These are phyloP conservation scores for Oidiodendron maius DNA, from an alignment of 495 filamentous ascomycete species.

Conservation along the genomic window DNA sequence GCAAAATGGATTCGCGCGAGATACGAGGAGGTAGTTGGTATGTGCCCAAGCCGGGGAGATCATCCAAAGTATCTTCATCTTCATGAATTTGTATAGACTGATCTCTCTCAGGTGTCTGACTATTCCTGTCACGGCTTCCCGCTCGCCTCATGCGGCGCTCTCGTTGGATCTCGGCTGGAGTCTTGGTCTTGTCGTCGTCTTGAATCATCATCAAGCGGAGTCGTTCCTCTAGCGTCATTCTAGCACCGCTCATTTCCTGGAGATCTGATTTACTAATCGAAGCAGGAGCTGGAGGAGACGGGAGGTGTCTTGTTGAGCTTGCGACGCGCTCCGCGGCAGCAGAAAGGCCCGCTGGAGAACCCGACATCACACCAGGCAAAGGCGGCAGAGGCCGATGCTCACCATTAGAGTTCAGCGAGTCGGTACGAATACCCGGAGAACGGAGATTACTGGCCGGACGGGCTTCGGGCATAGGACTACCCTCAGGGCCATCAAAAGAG, in stretches of 20 bases:
- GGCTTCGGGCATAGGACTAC: conserved; percentile 52
- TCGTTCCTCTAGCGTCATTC: conserved; percentile 76
- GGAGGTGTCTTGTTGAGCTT: conserved; percentile 53
- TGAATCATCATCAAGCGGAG: conserved; percentile 77
- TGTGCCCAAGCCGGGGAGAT: conserved; percentile 46
- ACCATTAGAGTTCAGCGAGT: conserved; percentile 64
- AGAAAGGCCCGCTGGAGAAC: conserved; percentile 29
- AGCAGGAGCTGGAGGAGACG: conserved; percentile 58
- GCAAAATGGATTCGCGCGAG: conserved; percentile 87
- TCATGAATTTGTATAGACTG: conserved; percentile 33
- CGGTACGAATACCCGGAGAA: conserved; percentile 35
- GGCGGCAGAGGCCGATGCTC: conserved; percentile 75
- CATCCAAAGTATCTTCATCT: conserved; percentile 46
- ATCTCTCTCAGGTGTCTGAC: conserved; percentile 43
- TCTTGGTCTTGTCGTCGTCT: conserved; percentile 48
- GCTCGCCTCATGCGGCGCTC: conserved; percentile 56
- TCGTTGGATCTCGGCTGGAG: conserved; percentile 48
- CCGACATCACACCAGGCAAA: conserved; percentile 50
- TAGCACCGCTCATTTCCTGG: conserved; percentile 57
- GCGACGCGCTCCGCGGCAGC: conserved; percentile 58
- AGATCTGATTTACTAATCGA: conserved; percentile 64
- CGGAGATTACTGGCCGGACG: conserved; percentile 32
- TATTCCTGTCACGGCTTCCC: conserved; percentile 37
- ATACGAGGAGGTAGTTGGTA: conserved; percentile 69
- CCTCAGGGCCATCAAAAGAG: conserved; percentile 58